Percentiles rank a stretch among this genome's conserved stretches.
Evolutionary conservation across 2,329 filamentous ascomycete genomes (phyloP).

Genomic region (Cordyceps cateniannulata): DNA sequence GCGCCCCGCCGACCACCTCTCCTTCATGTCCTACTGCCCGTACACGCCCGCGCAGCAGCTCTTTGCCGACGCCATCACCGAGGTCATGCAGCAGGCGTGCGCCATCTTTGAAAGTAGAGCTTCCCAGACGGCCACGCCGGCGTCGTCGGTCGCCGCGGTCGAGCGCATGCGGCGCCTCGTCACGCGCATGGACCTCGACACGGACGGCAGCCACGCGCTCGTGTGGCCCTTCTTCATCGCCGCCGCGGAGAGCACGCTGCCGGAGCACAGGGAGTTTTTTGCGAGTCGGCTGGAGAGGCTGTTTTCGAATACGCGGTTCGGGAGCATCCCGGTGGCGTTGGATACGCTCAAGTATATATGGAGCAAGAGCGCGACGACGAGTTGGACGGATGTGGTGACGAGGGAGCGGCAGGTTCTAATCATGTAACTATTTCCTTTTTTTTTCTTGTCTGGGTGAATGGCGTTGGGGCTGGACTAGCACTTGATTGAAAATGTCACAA

Average conservation of each 20-base stretch:
- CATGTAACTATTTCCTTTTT: constrained; percentile 18
- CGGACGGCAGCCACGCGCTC: constrained; percentile 29
- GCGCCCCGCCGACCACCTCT: constrained; percentile 20
- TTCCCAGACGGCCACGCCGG: constrained; percentile 2
- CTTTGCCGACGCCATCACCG: constrained; percentile 19
- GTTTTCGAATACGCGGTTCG: constrained; percentile 28
- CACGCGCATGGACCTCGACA: constrained; percentile 19
- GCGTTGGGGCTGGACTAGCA: not conserved
- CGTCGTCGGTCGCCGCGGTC: constrained; percentile 22
- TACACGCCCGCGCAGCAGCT: constrained; percentile 13
- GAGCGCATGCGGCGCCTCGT: constrained; percentile 27
- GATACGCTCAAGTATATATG: constrained; percentile 28
- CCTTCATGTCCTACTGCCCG: constrained; percentile 20
- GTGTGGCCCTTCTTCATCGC: constrained; percentile 36
- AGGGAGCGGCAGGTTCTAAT: constrained; percentile 23
- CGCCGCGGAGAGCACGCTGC: constrained; percentile 30
- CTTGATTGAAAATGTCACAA: not conserved
- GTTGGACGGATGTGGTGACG: constrained; percentile 25
- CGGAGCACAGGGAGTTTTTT: constrained; percentile 31
- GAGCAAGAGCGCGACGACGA: constrained; percentile 19
- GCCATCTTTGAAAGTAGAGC: constrained; percentile 22
- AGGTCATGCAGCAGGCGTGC: constrained; percentile 22
- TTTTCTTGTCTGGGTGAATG: not conserved
- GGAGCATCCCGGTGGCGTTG: constrained; percentile 31
- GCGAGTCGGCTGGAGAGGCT: constrained; percentile 22